Evolutionary conservation across 129 eudicot genomes (phyloP), one percentile per base, ranked within the genome.

Genomic region (Ambrosia artemisiifolia): DNA sequence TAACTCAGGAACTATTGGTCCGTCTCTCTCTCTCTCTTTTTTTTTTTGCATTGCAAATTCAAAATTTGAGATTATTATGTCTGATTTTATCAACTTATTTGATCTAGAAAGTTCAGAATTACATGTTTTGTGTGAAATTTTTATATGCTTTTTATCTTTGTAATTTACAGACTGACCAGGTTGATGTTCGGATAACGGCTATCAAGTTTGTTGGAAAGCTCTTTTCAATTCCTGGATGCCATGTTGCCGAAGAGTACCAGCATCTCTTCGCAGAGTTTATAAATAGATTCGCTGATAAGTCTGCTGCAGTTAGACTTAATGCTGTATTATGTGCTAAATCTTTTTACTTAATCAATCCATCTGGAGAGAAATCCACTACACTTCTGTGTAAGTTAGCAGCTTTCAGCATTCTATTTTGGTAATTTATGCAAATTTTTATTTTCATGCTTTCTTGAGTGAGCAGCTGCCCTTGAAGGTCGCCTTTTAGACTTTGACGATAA

Each of bases 131-230:
- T 28, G 3, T 62, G 56, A n/a, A 18, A 55, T 56, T 66, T 60
- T 59, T 38, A 19, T 19, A 42, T 17, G 40, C 35, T 54, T 68
- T 10, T 40, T 74, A 40, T 34, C 18, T 36, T 35, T 64, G 75
- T 57, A 49, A 64, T 68, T 63, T 74, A 83, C 91, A 95, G 99
- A 86, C 89, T 73, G 97, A 91, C 79, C 97, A 91, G 81, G 96
- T 95, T 76, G 99, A 95, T 86, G 94, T 83, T 50, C 92, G 99
- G 47, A 88, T 95, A 78, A 85, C 93, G 86, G 95, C 95, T 75
- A 74, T 95, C 43, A 85, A 86, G 71, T 79, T 91, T 73, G 82
- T 88, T 11, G 96, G 89, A 44, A 91, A 77, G 75, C 85, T 95
- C 69, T 83, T 95, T 63, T 63, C 85, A 11, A 67, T 86, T 79